A percentile compares a stretch with the other conserved stretches of the same genome.
Conservation (phyloP, 129 eudicot species). For the Tanacetum coccineum region DNA sequence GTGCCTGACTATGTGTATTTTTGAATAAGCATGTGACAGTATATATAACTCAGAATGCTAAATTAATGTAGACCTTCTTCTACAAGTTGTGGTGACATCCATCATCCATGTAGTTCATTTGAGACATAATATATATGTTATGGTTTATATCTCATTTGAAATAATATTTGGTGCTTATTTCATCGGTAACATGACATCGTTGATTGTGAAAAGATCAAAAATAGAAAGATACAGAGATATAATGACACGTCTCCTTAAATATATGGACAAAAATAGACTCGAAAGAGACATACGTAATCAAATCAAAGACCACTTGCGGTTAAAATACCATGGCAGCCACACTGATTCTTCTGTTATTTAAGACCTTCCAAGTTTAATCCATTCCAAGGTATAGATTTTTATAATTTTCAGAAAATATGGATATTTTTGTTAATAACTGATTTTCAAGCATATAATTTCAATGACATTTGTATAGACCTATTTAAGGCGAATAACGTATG, state of each 20-base stretch:
- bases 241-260: constrained; percentile 73
- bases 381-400: constrained; percentile 53
- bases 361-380: constrained; percentile 83
- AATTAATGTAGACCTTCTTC: no score
- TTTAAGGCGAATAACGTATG: no score
- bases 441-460: no score
- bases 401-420: no score
- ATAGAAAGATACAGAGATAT: constrained; percentile 83
- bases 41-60: no score
- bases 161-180: constrained; percentile 93
- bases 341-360: constrained; percentile 70
- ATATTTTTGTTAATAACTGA: no score
- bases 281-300: constrained; percentile 63
- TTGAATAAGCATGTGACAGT: no score
- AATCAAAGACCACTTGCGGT: constrained; percentile 70
- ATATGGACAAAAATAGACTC: constrained; percentile 74
- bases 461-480: no score
- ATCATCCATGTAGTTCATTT: constrained; percentile 25
- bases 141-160: constrained; percentile 85
- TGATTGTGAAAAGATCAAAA: constrained; percentile 90
- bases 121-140: constrained; percentile 82
- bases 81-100: no score
- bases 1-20: no score
- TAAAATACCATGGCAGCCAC: constrained; percentile 81
- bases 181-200: constrained; percentile 96